Conservation (phyloP, 2,329 filamentous ascomycete species). For the Fonsecaea pedrosoi region DNA sequence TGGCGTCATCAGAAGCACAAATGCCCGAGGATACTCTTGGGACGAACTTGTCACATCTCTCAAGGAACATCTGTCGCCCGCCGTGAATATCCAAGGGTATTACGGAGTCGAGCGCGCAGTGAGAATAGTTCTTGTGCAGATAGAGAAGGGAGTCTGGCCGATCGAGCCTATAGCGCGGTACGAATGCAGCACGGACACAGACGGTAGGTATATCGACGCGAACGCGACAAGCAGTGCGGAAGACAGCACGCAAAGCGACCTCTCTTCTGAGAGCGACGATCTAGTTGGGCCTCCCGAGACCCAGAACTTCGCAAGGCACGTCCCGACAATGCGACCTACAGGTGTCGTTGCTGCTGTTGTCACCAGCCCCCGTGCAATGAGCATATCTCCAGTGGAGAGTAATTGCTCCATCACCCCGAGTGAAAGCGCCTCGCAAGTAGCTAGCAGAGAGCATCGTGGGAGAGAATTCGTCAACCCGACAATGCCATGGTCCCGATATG, state of each 20-base stretch:
- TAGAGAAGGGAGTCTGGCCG: background rate
- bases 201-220: background rate
- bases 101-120: background rate
- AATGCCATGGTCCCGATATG: background rate
- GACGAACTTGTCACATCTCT: slow-evolving; percentile 7
- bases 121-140: background rate
- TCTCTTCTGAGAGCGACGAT: background rate
- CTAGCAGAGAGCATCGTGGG: background rate
- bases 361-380: background rate
- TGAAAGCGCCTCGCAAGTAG: background rate
- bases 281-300: background rate
- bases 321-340: background rate
- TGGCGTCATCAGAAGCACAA: background rate
- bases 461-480: background rate
- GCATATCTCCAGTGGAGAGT: background rate
- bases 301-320: background rate
- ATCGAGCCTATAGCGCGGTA: slow-evolving; percentile 10
- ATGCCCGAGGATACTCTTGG: background rate
- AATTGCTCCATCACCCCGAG: slow-evolving; percentile 6
- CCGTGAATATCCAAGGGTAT: background rate
- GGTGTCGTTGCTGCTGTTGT: background rate
- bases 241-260: background rate
- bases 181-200: background rate
- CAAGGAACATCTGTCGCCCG: background rate
- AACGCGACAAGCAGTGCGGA: background rate